Base-by-base conservation (phyloP, 176 grass and related monocot genomes). In the Aegilops umbellulata region DNA sequence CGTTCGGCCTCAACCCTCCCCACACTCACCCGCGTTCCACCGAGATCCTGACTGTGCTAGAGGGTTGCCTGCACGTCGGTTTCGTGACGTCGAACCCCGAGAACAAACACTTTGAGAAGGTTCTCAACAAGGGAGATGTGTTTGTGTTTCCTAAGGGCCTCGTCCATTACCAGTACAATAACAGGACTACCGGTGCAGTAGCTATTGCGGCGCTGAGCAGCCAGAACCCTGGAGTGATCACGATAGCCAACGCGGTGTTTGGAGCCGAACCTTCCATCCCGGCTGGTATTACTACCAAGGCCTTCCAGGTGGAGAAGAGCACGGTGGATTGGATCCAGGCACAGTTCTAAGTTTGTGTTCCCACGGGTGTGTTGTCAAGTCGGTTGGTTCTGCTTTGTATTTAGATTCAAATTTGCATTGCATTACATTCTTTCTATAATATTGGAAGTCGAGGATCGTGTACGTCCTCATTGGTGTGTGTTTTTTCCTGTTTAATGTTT, bases 41-140 rank as follows among this genome's bases (percentile, higher is more conserved):
- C 1, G 55, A 58, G 55, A 58, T 58, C 0, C 0, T 58, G 7
- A 58, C 55, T 0, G 88, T 90, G 17, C 68, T 86, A 1, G 69
- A 90, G 69, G 88, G 88, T 0, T 90, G 71, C 1, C 63, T 90
- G 25, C 82, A 86, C 23, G 88, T 86, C 4, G 88, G 88, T 14
- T 90, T 86, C 5, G 31, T 58, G 55, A 58, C 55, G 0, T 58
- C 55, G 7, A 58, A 58, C 55, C 55, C 55, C 7, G 55, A 58
- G 55, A 58, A 58, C 55, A 22, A 58, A 3, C 55, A 58, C 55
- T 58, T 58, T 0, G 55, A 58, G 0, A 90, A 90, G 61, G 84
- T 58, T 58, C 55, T 58, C 20, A 58, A 58, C 55, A 58, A 58
- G 55, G 55, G 55, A 58, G 55, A 89, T 29, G 60, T 86, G 27